phyloP scores from a whole-genome alignment of 768 basidiomycete species.

The Pleurotus tuoliensis region DNA sequence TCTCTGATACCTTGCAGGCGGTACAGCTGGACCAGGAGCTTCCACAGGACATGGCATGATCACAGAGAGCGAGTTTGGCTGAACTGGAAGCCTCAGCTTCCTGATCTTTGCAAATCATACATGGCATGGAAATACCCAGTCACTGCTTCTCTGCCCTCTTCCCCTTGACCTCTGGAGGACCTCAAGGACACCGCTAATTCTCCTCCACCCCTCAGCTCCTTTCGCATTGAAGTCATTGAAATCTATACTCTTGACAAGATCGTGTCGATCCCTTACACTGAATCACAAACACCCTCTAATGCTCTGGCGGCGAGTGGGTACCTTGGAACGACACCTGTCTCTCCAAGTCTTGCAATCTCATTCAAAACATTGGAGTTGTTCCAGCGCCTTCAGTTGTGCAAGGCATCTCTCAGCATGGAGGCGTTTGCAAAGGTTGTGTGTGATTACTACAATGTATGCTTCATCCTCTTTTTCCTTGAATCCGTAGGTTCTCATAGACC shows the following conservation, averaged over 20 bases:
- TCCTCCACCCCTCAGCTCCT: not conserved
- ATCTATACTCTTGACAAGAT: constrained; percentile 10
- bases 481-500: not conserved
- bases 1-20: not conserved
- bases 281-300: constrained; percentile 2
- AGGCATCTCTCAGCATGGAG: constrained; percentile 21
- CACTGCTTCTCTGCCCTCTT: not conserved
- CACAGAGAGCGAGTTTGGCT: not conserved
- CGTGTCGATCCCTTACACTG: constrained; percentile 3
- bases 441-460: constrained; percentile 18
- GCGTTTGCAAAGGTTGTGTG: constrained; percentile 20
- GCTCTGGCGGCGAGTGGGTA: constrained; percentile 17
- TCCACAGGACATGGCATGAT: not conserved
- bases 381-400: constrained; percentile 9
- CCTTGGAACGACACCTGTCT: constrained; percentile 12
- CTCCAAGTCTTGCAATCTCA: constrained; percentile 17
- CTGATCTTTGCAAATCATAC: not conserved
- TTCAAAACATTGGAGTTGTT: constrained; percentile 22
- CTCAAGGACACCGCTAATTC: not conserved
- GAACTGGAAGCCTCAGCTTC: not conserved
- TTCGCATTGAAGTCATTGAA: constrained; percentile 13
- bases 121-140: constrained; percentile 9
- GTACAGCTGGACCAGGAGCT: not conserved
- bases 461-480: not conserved
- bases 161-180: not conserved